Evolutionary conservation across 768 basidiomycete genomes (phyloP), one percentile per base, ranked within the genome.

Genomic region (Macrolepiota fuliginosa): DNA sequence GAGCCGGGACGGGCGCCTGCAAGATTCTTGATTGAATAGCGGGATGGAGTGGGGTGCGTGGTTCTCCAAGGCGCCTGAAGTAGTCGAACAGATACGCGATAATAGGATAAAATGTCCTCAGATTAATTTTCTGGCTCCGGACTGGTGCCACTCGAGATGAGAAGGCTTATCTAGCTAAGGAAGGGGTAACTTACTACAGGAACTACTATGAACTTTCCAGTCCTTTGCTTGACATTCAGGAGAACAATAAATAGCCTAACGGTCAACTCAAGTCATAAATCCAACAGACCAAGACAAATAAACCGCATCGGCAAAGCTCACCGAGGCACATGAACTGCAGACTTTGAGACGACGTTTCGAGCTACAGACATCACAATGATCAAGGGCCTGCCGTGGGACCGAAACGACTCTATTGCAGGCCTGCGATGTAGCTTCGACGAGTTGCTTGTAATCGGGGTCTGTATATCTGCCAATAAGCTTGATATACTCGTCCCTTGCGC

Each of bases 81-180:
- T 59, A 50, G 19, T 75, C 71, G n/a, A 69, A 63, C 1, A 74
- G 65, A 36, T 58, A 65, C 9, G 72, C 73, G 13, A 78, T 61
- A 51, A 76, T 60, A 0, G 74, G 74, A 73, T 75, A 71, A 57
- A 76, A 77, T 0, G 63, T 56, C 2, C 61, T 59, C 7, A 79
- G 57, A 19, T 76, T 71, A 17, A 78, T 70, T 17, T 71, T 62
- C 54, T 77, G 75, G 2, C 75, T 79, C 63, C 72, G 73, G 2
- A 73, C 75, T 76, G 50, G 4, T 51, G 17, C 29, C 55, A 24
- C 10, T 39, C n/a, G 36, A 17, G 9, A 45, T 32, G n/a, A 29
- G 11, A 22, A 47, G 40, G 25, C n/a, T 15, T 4, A 15, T 15
- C 15, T 27, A 17, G 40, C 17, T 25, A 17, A 45, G 29, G 29